These are phyloP conservation scores for Staphylotrichum longicolle DNA, from an alignment of 495 filamentous ascomycete genomes.

Conservation along the genomic window DNA sequence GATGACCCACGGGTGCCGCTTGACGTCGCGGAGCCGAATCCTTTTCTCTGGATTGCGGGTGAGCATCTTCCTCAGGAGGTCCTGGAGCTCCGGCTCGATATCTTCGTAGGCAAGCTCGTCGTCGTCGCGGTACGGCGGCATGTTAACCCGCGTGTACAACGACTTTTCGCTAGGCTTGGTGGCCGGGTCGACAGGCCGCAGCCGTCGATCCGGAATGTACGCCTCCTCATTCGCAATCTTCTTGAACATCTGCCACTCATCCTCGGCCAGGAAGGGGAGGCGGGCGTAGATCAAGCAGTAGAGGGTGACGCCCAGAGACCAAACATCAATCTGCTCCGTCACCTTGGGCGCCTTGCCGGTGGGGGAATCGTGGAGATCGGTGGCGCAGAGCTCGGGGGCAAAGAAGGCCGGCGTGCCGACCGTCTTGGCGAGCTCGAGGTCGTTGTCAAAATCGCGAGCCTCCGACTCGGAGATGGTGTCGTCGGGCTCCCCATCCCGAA, in stretches of 20 bases:
- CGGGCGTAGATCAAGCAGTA: slow-evolving; percentile 94
- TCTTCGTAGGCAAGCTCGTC: slow-evolving; percentile 81
- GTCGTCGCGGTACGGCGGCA: slow-evolving; percentile 52
- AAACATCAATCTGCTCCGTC: slow-evolving; percentile 81
- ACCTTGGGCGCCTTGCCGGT: slow-evolving; percentile 46
- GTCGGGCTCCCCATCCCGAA: slow-evolving; percentile 70
- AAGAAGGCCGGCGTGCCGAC: slow-evolving; percentile 98
- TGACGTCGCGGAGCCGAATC: slow-evolving; percentile 88
- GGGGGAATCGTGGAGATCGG: slow-evolving; percentile 50
- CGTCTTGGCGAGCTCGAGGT: slow-evolving; percentile 92
- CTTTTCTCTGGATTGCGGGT: slow-evolving; percentile 84
- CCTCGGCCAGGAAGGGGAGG: slow-evolving; percentile 85
- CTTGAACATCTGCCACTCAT: slow-evolving; percentile 86
- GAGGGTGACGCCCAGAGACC: slow-evolving; percentile 93
- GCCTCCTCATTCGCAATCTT: slow-evolving; percentile 87
- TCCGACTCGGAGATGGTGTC: slow-evolving; percentile 82
- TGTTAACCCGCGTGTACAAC: slow-evolving; percentile 54
- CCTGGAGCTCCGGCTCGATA: slow-evolving; percentile 75
- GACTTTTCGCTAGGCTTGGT: slow-evolving; percentile 48
- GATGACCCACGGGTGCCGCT: slow-evolving; percentile 95
- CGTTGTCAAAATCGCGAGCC: slow-evolving; percentile 79
- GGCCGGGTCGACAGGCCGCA: slow-evolving; percentile 69
- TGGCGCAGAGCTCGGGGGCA: slow-evolving; percentile 94
- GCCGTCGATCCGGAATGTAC: slow-evolving; percentile 76
- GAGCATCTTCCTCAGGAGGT: slow-evolving; percentile 78